Percentiles rank a stretch among this genome's conserved stretches.
Conservation (phyloP, 2,329 filamentous ascomycete genomes). For the Colletotrichum noveboracense region DNA sequence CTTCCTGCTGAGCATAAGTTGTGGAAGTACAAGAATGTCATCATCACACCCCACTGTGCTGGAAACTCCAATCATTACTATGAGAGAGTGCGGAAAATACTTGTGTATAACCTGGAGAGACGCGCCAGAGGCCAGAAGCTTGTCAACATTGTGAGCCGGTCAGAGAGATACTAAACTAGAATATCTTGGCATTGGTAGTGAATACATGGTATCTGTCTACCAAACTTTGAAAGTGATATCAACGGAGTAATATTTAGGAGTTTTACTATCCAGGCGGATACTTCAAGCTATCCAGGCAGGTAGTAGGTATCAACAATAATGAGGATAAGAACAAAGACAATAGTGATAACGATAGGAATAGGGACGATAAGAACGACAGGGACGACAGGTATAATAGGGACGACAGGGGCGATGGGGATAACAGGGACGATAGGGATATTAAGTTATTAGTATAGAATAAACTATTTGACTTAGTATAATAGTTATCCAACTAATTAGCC, state of each 20-base stretch:
- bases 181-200: not conserved
- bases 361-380: too few relatives aligned
- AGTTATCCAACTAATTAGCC: too few relatives aligned
- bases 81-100: not conserved
- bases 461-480: too few relatives aligned
- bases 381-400: too few relatives aligned
- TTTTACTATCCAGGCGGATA: too few relatives aligned
- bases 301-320: too few relatives aligned
- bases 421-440: too few relatives aligned
- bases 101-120: not conserved
- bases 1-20: slow-evolving; percentile 70
- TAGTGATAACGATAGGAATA: too few relatives aligned
- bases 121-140: not conserved
- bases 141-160: not conserved
- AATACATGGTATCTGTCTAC: not conserved
- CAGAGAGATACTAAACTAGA: not conserved
- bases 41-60: slow-evolving; percentile 58
- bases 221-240: not conserved
- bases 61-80: not conserved
- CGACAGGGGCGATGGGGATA: too few relatives aligned
- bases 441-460: too few relatives aligned
- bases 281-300: too few relatives aligned
- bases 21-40: slow-evolving; percentile 72
- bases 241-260: not conserved
- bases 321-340: too few relatives aligned